These are phyloP conservation scores for Lactifluus subvellereus DNA, from an alignment of 768 basidiomycete species.

Conservation along the genomic window DNA sequence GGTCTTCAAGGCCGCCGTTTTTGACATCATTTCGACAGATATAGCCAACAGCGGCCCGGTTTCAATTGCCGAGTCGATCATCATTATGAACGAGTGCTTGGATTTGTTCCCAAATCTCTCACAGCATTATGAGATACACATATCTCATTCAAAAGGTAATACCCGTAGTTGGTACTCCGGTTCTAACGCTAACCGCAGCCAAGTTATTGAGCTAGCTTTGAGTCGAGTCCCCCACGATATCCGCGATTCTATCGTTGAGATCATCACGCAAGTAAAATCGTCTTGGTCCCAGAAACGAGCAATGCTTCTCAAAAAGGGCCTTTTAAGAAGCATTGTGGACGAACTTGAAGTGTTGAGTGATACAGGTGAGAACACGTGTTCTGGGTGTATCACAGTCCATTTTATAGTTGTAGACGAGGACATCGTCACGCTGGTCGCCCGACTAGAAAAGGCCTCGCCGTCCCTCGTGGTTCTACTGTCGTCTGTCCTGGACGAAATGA, in stretches of 20 bases:
- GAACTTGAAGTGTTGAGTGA: constrained; percentile 69
- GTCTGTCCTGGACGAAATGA: constrained; percentile 55
- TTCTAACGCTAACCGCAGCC: background rate
- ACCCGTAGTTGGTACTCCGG: constrained; percentile 15
- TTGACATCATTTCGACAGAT: constrained; percentile 81
- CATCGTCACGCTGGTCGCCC: constrained; percentile 48
- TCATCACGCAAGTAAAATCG: constrained; percentile 60
- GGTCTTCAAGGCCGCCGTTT: constrained; percentile 64
- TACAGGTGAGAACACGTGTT: constrained; percentile 37
- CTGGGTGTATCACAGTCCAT: background rate
- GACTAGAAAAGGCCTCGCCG: constrained; percentile 57
- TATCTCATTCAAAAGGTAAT: constrained; percentile 74
- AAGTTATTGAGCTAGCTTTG: constrained; percentile 64
- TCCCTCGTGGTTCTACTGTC: constrained; percentile 43
- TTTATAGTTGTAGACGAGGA: constrained; percentile 46
- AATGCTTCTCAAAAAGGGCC: constrained; percentile 60
- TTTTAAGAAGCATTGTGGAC: constrained; percentile 61
- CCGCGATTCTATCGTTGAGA: constrained; percentile 53
- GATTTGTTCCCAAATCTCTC: constrained; percentile 66
- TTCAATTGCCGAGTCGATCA: constrained; percentile 68
- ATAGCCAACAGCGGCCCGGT: constrained; percentile 55
- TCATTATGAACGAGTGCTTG: constrained; percentile 60
- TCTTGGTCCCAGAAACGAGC: constrained; percentile 64
- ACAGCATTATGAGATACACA: constrained; percentile 65
- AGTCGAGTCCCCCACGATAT: constrained; percentile 54